A percentile compares a stretch with the other conserved stretches of the same genome.
These are phyloP conservation scores for Hypoxylon sp. DNA, from an alignment of 2,329 filamentous ascomycete genomes.

Conservation along the genomic window DNA sequence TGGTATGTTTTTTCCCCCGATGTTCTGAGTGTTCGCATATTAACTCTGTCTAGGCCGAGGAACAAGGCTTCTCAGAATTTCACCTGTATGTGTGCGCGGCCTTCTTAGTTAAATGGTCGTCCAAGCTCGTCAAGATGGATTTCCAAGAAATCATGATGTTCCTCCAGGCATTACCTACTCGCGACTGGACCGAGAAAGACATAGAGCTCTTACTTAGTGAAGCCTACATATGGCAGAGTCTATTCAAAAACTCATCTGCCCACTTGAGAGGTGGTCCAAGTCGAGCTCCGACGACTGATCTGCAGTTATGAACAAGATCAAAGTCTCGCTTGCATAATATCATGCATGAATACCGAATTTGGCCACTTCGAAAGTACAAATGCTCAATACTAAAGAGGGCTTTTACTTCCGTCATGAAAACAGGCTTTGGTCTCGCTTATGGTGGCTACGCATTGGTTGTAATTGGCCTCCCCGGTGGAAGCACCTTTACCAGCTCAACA, in stretches of 20 bases:
- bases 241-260: conserved; percentile 94
- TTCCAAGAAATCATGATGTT: conserved; percentile 99
- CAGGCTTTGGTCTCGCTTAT: neutral
- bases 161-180: conserved; percentile 91
- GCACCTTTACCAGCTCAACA: neutral
- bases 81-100: conserved; percentile 98
- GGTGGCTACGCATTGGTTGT: neutral
- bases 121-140: conserved; percentile 95
- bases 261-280: conserved; percentile 75
- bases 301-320: conserved; percentile 54
- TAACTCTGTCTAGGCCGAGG: conserved; percentile 78
- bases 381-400: neutral
- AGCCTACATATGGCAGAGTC: conserved; percentile 98
- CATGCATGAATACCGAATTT: neutral
- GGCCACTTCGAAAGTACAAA: neutral
- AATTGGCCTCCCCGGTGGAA: neutral
- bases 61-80: conserved; percentile 98
- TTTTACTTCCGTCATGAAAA: neutral
- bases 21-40: conserved; percentile 14
- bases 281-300: conserved; percentile 57
- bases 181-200: conserved; percentile 96
- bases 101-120: conserved; percentile 98
- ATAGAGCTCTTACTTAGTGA: conserved; percentile 96
- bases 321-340: neutral
- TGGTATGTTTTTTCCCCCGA: conserved; percentile 70